phyloP scores from a whole-genome alignment of 1,139 yeast species.

The Tardiomyces blankii region DNA sequence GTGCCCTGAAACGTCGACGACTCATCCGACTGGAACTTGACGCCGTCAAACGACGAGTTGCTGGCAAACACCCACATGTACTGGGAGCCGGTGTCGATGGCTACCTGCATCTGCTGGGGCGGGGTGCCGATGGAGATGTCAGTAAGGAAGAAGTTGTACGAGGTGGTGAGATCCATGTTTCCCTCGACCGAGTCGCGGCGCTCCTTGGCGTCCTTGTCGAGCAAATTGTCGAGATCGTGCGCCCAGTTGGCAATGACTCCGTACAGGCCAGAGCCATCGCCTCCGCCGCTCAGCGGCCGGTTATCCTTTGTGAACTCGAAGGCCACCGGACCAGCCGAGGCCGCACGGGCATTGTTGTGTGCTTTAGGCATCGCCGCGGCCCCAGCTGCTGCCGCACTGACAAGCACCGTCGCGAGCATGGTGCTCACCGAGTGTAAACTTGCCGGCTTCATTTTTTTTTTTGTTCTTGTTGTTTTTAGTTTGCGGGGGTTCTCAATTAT shows the following conservation, averaged over 20 bases:
- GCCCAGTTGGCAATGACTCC: not conserved
- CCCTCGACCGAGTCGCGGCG: not conserved
- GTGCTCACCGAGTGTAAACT: too few species aligned
- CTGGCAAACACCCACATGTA: slow-evolving; percentile 33
- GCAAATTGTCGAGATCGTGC: not conserved
- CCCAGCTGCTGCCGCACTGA: too few species aligned
- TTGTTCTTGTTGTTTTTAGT: too few species aligned
- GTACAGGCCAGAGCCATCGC: not conserved
- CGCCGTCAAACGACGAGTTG: slow-evolving; percentile 17
- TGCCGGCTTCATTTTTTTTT: too few species aligned
- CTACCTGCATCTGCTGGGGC: slow-evolving; percentile 68
- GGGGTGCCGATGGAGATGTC: slow-evolving; percentile 87
- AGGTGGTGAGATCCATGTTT: slow-evolving; percentile 9
- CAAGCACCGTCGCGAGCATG: too few species aligned
- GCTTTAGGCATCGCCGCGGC: too few species aligned
- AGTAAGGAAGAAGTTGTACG: slow-evolving; percentile 46
- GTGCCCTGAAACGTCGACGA: slow-evolving; percentile 13
- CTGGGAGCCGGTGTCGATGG: slow-evolving; percentile 69
- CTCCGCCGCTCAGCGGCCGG: not conserved
- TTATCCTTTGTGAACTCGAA: not conserved
- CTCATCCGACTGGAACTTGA: slow-evolving; percentile 25
- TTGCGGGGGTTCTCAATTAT: too few species aligned
- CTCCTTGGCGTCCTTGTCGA: not conserved
- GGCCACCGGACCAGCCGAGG: not conserved
- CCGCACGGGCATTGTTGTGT: not conserved